Evolutionary conservation across 129 eudicot species (phyloP), one percentile per base, ranked within the genome.

Genomic region (Logfia minima): DNA sequence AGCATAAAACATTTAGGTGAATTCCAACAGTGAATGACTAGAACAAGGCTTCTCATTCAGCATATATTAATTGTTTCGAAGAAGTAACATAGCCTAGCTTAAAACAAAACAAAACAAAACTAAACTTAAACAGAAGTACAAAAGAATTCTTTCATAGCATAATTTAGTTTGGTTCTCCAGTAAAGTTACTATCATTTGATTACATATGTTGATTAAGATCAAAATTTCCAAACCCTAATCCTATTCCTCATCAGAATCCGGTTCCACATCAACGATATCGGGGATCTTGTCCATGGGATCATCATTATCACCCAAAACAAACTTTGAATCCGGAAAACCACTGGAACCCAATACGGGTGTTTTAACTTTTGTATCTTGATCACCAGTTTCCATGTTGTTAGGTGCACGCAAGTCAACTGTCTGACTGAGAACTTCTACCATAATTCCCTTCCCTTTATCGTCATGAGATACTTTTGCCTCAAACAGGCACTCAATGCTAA

Each of bases 211-310:
- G n/a, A 60, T 48, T 32, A n/a, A 77, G 59, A 66, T 75, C 58
- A 74, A 67, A 81, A 75, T 26, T 80, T 58, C 56, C 31, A 75
- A 18, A 75, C 58, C 58, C 28, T 72, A 43, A 34, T 24, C 59
- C 74, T 37, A 77, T 22, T 75, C 65, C 69, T 72, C 90, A 71
- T 93, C 98, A 43, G 98, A 85, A 77, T 93, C 98, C 22, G 96
- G 91, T 65, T 93, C 98, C 37, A 74, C 92, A n/a, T 93, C 98
- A 51, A 87, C 88, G 24, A 93, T 93, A 81, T 93, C 98, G 18
- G 98, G 98, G 58, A 93, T 68, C 51, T 80, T 83, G 55, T 90
- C 98, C 71, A 72, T 66, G 13, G 76, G 51, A 18, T 78, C 82
- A 19, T 88, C 91, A 6, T 72, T 52, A 79, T 80, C 71, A 68